These are phyloP conservation scores for Nannizzia gypsea DNA, from an alignment of 2,329 filamentous ascomycete species.

Conservation along the genomic window DNA sequence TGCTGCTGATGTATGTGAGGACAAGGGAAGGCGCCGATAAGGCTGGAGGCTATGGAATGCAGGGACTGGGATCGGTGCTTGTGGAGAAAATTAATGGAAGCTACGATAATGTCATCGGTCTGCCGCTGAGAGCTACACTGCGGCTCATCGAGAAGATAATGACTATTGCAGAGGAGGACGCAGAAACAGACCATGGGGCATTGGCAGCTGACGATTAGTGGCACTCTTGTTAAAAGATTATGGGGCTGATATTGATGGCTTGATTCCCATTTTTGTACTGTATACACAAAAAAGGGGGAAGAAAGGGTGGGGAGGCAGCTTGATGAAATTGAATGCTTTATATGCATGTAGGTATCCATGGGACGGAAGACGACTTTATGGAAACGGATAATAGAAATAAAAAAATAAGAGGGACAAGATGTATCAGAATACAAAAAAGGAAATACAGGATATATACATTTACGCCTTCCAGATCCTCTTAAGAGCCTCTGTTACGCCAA, in stretches of 20 bases:
- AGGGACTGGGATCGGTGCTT: constrained; percentile 75
- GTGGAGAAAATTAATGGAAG: constrained; percentile 81
- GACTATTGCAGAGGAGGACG: constrained; percentile 57
- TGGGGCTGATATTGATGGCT: too few relatives aligned
- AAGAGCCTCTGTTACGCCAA: constrained; percentile 80
- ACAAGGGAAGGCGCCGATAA: constrained; percentile 92
- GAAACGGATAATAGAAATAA: not conserved
- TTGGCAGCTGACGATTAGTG: not conserved
- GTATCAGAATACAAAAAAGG: not conserved
- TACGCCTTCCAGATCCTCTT: constrained; percentile 77
- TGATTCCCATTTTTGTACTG: not conserved
- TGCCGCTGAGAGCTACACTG: constrained; percentile 69
- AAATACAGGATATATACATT: constrained; percentile 15
- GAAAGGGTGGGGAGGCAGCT: too few relatives aligned
- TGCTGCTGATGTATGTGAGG: constrained; percentile 55
- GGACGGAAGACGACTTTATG: not conserved
- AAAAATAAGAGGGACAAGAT: not conserved
- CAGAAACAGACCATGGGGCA: constrained; percentile 18
- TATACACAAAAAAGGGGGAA: not conserved
- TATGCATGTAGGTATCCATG: not conserved
- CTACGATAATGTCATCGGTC: constrained; percentile 86
- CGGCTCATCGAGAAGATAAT: constrained; percentile 81
- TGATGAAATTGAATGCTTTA: not conserved
- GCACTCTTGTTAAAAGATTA: not conserved
- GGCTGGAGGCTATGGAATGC: constrained; percentile 88